Evolutionary conservation across 805 yeast genomes (phyloP), one percentile per base, ranked within the genome.

Genomic region (Ogataea philodendri): DNA sequence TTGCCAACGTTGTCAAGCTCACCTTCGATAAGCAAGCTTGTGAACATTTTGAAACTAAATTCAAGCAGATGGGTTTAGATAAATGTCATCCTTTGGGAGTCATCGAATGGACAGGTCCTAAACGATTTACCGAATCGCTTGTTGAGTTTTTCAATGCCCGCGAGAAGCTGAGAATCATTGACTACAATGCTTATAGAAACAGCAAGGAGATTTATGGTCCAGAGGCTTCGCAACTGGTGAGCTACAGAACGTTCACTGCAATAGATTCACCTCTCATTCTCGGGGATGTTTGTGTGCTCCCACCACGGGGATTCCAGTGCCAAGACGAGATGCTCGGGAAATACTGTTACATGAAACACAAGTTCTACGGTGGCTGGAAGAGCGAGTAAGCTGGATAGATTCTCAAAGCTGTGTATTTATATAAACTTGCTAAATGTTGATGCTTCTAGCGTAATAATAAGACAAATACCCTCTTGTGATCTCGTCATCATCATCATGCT

Each of bases 21-120:
- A 70, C 78, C 3, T 52, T 69, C 28, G 54, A 64, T 14, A 51
- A 71, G 29, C 59, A 63, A 26, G 45, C 52, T 18, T 51, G 59
- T 3, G 62, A 61, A 1, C 52, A 60, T 18, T 31, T 41, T 5
- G 29, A 23, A 15, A 32, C 41, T 5, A 32, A 21, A 8, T 47
- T 35, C 25, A 60, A 39, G 5, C 32, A 45, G 3, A 31, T 46
- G 20, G 46, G 42, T 9, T 59, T 67, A 30, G 67, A 58, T 18
- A 54, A 19, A 45, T 70, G 44, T 32, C 51, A 13, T 46, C 51
- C 72, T 8, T 68, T 67, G 40, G 65, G 43, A 20, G 39, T 73
- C 26, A 60, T 70, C 38, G 63, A 60, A 37, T 70, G 78, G 72
- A 73, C 80, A 1, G 81, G 81, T 0, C 63, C 72, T 10, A 78